phyloP scores from a whole-genome alignment of 768 basidiomycete genomes.

The Tricholoma matsutake region DNA sequence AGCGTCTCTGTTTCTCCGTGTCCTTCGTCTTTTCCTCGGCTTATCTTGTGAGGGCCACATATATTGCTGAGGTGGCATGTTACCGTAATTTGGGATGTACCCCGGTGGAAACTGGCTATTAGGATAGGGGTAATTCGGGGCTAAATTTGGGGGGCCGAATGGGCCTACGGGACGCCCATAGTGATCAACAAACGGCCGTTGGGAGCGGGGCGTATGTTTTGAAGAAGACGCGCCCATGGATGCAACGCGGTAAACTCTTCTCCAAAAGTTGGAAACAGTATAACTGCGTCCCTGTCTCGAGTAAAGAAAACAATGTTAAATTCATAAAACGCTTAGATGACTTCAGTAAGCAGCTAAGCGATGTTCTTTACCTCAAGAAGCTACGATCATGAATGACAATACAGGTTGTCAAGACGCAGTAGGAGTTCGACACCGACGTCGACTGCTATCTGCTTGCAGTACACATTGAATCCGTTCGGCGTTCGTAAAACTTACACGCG shows the following conservation, averaged over 20 bases:
- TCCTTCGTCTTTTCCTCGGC: constrained; percentile 1
- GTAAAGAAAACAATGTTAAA: neutral
- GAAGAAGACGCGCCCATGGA: neutral
- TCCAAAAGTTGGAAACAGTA: neutral
- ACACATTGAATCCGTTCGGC: no score
- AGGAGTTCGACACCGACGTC: neutral
- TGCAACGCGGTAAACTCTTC: neutral
- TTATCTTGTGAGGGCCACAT: neutral
- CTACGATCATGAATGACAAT: neutral
- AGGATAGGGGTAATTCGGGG: neutral
- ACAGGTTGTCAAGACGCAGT: neutral
- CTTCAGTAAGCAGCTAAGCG: neutral
- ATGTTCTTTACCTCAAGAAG: neutral
- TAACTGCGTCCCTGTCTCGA: no score
- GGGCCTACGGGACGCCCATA: constrained; percentile 1
- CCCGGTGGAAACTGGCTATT: constrained; percentile 6
- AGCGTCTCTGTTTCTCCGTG: neutral
- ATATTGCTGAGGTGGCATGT: neutral
- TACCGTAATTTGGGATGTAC: neutral
- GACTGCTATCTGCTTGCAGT: no score
- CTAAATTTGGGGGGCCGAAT: neutral
- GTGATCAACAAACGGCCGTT: neutral
- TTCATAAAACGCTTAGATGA: neutral
- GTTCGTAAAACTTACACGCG: no score
- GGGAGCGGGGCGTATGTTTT: neutral